Conservation (phyloP, 2,329 filamentous ascomycete genomes). For the Microascus cirrosus region DNA sequence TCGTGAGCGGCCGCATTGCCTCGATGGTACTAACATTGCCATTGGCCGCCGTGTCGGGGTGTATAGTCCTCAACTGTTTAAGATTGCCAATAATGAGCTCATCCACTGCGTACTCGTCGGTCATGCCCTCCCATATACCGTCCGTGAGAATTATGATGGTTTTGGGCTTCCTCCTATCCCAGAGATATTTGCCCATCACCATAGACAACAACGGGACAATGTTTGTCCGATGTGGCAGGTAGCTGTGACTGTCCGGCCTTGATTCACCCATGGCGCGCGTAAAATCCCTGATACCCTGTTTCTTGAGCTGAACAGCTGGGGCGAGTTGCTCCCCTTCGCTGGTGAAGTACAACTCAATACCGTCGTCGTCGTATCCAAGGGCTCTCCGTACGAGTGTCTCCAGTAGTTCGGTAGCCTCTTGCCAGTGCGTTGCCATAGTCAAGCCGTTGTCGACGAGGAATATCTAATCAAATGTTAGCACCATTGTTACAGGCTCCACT, state of each 20-base stretch:
- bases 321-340: constrained; percentile 1
- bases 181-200: not conserved
- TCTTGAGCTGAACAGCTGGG: not conserved
- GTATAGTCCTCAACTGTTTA: not conserved
- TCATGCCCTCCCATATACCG: not conserved
- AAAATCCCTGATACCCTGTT: not conserved
- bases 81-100: not conserved
- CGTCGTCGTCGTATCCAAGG: constrained; percentile 15
- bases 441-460: constrained; percentile 17
- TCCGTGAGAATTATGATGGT: not conserved
- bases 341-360: constrained; percentile 13
- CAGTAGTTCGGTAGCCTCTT: constrained; percentile 12
- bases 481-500: too few species aligned
- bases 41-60: not conserved
- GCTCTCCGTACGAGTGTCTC: constrained; percentile 13
- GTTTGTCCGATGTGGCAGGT: not conserved
- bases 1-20: constrained; percentile 12
- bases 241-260: not conserved
- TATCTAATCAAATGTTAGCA: constrained; percentile 9
- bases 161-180: not conserved
- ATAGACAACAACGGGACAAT: not conserved
- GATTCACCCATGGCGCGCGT: not conserved
- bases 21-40: not conserved
- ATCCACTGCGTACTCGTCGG: not conserved
- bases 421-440: constrained; percentile 14